Evolutionary conservation across 2,329 filamentous ascomycete species (phyloP).

Genomic region (Metarhizium anisopliae): DNA sequence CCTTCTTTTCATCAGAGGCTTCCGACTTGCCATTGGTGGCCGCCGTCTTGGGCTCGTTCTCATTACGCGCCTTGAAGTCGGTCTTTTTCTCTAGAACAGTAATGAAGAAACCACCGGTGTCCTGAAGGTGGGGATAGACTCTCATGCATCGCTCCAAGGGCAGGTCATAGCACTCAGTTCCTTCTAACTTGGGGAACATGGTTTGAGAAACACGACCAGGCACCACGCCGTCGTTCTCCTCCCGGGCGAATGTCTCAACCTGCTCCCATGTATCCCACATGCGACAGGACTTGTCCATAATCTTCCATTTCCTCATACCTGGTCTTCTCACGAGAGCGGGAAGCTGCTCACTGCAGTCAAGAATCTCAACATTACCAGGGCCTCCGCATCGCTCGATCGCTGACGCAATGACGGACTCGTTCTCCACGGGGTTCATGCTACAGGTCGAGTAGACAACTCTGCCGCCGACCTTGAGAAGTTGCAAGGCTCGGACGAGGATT

Average conservation of each 20-base stretch:
- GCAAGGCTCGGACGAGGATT: slow-evolving; percentile 83
- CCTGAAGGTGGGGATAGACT: slow-evolving; percentile 89
- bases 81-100: slow-evolving; percentile 85
- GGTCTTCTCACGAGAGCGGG: slow-evolving; percentile 66
- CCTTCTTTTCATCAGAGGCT: slow-evolving; percentile 18
- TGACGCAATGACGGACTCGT: slow-evolving; percentile 82
- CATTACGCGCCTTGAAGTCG: slow-evolving; percentile 72
- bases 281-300: slow-evolving; percentile 78
- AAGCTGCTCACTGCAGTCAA: slow-evolving; percentile 74
- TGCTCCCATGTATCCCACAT: slow-evolving; percentile 78
- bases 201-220: slow-evolving; percentile 64
- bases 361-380: slow-evolving; percentile 65
- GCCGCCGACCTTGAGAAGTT: slow-evolving; percentile 93
- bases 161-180: slow-evolving; percentile 48
- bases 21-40: slow-evolving; percentile 14
- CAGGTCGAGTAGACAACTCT: slow-evolving; percentile 96
- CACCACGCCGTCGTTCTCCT: slow-evolving; percentile 41
- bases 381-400: slow-evolving; percentile 90
- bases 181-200: slow-evolving; percentile 68
- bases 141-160: slow-evolving; percentile 87
- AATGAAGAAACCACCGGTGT: slow-evolving; percentile 97
- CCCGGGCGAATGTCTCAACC: slow-evolving; percentile 60
- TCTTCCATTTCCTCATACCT: slow-evolving; percentile 75
- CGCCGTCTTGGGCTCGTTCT: slow-evolving; percentile 42
- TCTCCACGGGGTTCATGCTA: slow-evolving; percentile 97